Evolutionary conservation across 2,329 filamentous ascomycete genomes (phyloP).

Genomic region (Colletotrichum sp.): DNA sequence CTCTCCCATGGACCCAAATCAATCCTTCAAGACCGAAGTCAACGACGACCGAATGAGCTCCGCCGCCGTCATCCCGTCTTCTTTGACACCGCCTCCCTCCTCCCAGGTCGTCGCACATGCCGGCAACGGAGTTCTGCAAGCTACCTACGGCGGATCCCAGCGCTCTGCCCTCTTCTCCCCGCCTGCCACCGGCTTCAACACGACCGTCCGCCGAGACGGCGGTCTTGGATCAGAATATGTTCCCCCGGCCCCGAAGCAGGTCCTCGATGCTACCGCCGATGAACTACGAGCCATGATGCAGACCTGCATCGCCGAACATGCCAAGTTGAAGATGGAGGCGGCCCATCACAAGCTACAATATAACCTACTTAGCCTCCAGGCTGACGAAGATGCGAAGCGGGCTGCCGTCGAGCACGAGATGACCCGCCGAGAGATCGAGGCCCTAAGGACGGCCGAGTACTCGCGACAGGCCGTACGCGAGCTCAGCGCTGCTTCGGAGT

Average conservation of each 20-base stretch:
- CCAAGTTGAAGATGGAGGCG: conserved; percentile 76
- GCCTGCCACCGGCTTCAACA: conserved; percentile 51
- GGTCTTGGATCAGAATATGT: conserved; percentile 42
- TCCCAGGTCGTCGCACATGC: conserved; percentile 49
- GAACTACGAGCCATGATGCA: conserved; percentile 64
- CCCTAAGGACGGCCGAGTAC: conserved; percentile 77
- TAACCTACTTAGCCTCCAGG: conserved; percentile 83
- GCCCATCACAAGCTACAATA: conserved; percentile 93
- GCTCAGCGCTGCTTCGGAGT: conserved; percentile 56
- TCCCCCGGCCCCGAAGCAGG: conserved; percentile 52
- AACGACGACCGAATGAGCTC: conserved; percentile 50
- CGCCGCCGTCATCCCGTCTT: conserved; percentile 59
- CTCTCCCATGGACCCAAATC: conserved; percentile 55
- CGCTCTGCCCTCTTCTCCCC: conserved; percentile 58
- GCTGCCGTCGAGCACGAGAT: conserved; percentile 92
- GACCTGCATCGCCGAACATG: conserved; percentile 59
- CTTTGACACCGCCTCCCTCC: conserved; percentile 62
- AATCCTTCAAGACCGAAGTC: conserved; percentile 55
- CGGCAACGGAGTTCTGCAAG: conserved; percentile 28
- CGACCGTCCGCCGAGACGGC: conserved; percentile 27
- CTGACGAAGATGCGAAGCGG: conserved; percentile 82
- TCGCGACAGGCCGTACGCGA: conserved; percentile 65
- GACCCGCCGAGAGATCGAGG: conserved; percentile 86
- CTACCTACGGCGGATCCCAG: conserved; percentile 45
- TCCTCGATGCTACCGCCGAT: conserved; percentile 58